Conservation (phyloP, 2,329 filamentous ascomycete genomes). For the Escovopsis sp. region DNA sequence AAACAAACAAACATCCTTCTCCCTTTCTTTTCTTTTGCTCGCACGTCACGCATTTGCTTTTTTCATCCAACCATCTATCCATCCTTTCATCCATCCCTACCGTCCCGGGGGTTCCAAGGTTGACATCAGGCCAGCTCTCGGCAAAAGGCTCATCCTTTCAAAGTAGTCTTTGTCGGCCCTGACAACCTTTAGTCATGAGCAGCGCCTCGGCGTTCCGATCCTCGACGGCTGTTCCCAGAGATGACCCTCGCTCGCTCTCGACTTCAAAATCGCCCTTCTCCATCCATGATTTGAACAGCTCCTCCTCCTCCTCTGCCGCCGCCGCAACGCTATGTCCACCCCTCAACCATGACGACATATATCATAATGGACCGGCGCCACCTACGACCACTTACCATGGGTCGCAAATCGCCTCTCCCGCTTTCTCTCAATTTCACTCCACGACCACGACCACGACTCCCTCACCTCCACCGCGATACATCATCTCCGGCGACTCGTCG, state of each 20-base stretch:
- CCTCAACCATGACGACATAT: constrained; percentile 17
- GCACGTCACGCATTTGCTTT: no score
- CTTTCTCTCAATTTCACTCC: constrained; percentile 6
- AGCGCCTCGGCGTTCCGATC: constrained; percentile 14
- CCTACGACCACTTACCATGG: neutral
- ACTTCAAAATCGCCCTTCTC: constrained; percentile 2
- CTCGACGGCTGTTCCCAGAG: constrained; percentile 9
- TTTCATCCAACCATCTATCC: no score
- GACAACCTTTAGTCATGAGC: constrained; percentile 15
- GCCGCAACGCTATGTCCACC: constrained; percentile 12
- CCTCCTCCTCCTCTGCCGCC: neutral
- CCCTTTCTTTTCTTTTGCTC: no score
- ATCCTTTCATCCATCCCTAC: no score
- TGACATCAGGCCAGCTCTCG: neutral
- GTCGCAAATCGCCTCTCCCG: constrained; percentile 12
- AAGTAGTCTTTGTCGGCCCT: neutral
- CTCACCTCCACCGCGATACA: constrained; percentile 6
- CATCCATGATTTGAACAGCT: neutral
- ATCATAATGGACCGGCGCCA: neutral
- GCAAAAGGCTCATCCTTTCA: neutral
- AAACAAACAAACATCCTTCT: neutral
- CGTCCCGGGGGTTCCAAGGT: no score
- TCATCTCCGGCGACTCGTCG: no score
- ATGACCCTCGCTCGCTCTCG: constrained; percentile 11
- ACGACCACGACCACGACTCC: constrained; percentile 1